phyloP scores from a whole-genome alignment of 164 flowering plant genomes.

The Magnolia kwangsiensis region DNA sequence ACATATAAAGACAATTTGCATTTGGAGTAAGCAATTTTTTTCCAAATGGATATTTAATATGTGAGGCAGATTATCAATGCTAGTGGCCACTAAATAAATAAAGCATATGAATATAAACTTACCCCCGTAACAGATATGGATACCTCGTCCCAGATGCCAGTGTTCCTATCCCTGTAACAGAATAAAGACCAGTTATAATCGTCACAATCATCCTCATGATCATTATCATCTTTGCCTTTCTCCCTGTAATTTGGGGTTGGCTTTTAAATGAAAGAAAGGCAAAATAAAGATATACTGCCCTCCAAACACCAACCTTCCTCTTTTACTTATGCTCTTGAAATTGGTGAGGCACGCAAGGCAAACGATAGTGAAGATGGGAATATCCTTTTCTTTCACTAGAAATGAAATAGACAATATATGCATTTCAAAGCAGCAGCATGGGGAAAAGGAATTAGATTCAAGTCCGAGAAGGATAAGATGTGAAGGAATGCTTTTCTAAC shows the following conservation, averaged over 20 bases:
- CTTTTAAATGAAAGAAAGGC: neutral
- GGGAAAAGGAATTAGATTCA: neutral
- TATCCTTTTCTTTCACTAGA: neutral
- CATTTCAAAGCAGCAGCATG: too few relatives aligned
- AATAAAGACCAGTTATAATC: neutral
- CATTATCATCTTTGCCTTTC: neutral
- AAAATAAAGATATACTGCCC: neutral
- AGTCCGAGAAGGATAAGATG: neutral
- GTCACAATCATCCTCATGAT: neutral
- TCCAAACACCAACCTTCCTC: neutral
- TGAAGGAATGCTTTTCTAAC: neutral
- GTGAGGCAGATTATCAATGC: neutral
- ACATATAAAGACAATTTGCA: neutral
- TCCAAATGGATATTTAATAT: neutral
- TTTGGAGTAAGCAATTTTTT: neutral
- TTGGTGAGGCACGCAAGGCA: neutral
- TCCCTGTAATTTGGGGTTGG: neutral
- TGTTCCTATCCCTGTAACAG: constrained; percentile 87
- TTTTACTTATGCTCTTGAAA: neutral
- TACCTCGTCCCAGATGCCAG: constrained; percentile 99
- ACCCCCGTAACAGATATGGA: constrained; percentile 86
- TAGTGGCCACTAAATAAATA: constrained; percentile 2
- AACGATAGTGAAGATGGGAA: neutral
- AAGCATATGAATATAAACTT: constrained; percentile 26
- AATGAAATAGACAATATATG: neutral